Conservation (phyloP, 2,329 filamentous ascomycete species). For the Sclerotinia minor region DNA sequence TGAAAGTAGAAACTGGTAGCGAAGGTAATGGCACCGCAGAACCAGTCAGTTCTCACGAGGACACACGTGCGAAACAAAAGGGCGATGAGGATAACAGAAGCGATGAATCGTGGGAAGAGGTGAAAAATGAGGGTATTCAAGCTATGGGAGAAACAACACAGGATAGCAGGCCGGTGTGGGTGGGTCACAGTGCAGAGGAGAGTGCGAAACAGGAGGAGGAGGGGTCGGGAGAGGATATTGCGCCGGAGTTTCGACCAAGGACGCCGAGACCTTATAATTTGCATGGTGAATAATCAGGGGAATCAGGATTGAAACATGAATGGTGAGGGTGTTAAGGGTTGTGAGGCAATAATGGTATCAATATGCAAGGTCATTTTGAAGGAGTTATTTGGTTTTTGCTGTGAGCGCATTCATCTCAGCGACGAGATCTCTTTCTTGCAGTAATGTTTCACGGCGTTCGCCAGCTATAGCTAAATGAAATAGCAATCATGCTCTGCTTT, state of each 20-base stretch:
- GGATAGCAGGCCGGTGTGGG: conserved; percentile 1
- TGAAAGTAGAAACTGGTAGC: conserved; percentile 13
- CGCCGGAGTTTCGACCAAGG: conserved; percentile 20
- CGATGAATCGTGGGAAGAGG: conserved; percentile 19
- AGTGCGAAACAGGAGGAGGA: not conserved
- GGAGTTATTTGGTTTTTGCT: not conserved
- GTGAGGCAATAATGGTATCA: not conserved
- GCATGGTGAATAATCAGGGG: not conserved
- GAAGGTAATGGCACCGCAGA: not conserved
- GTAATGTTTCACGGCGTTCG: not conserved
- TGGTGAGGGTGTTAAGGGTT: not conserved
- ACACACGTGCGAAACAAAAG: not conserved
- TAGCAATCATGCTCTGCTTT: not conserved
- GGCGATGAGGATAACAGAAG: not conserved
- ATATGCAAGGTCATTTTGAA: not conserved
- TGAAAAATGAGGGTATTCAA: not conserved
- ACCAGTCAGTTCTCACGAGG: not conserved
- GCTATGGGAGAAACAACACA: not conserved
- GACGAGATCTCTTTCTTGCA: not conserved
- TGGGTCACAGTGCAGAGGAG: not conserved
- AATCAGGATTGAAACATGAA: too few species aligned
- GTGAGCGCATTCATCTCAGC: not conserved
- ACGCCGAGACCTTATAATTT: conserved; percentile 17
- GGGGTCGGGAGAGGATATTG: conserved; percentile 5
- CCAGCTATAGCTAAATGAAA: not conserved